Percentiles rank a stretch among this genome's conserved stretches.
phyloP scores from a whole-genome alignment of 768 basidiomycete genomes.

The Hericium erinaceus region DNA sequence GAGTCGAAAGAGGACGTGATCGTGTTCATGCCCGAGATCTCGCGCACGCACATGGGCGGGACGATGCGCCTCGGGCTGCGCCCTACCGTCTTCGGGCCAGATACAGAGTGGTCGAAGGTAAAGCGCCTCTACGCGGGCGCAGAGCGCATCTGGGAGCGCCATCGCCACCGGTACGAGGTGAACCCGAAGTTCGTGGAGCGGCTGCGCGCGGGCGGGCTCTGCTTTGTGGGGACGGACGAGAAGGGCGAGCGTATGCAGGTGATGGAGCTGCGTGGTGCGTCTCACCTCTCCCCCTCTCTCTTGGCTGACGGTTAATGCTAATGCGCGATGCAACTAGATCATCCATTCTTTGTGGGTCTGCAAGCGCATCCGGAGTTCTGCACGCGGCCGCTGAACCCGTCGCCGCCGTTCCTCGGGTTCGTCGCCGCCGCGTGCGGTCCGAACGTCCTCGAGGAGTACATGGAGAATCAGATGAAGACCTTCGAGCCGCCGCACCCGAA shows the following conservation, averaged over 20 bases:
- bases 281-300: not conserved
- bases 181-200: slow-evolving; percentile 79
- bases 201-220: slow-evolving; percentile 63
- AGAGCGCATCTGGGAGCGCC: slow-evolving; percentile 87
- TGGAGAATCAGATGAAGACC: slow-evolving; percentile 48
- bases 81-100: slow-evolving; percentile 82
- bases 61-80: slow-evolving; percentile 99
- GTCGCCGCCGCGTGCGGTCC: slow-evolving; percentile 66
- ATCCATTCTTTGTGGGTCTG: slow-evolving; percentile 88
- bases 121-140: slow-evolving; percentile 79
- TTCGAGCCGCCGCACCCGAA: slow-evolving; percentile 74
- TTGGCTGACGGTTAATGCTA: not conserved
- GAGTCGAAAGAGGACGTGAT: slow-evolving; percentile 62
- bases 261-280: slow-evolving; percentile 74
- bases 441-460: slow-evolving; percentile 57
- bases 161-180: slow-evolving; percentile 93
- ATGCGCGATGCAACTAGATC: slow-evolving; percentile 40
- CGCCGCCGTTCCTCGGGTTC: slow-evolving; percentile 94
- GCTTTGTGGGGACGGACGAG: slow-evolving; percentile 86
- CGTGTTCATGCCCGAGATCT: slow-evolving; percentile 99
- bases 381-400: slow-evolving; percentile 94
- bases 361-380: slow-evolving; percentile 99
- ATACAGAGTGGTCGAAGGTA: slow-evolving; percentile 64
- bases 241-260: slow-evolving; percentile 97
- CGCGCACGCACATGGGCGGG: slow-evolving; percentile 95